Evolutionary conservation across 257 asterid species (phyloP), one percentile per base, ranked within the genome.

Genomic region (Agastache rugosa): DNA sequence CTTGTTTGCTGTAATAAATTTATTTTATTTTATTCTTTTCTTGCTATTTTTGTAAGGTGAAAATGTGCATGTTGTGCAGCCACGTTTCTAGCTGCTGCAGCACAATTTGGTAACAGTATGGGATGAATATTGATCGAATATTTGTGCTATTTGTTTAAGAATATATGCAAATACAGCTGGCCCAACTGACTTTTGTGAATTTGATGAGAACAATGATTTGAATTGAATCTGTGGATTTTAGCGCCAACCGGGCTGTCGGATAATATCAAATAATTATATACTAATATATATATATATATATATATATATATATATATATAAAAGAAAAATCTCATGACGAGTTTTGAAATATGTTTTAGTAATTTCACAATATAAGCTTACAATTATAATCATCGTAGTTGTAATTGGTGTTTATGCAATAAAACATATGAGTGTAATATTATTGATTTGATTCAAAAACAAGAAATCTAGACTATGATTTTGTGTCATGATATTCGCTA

Each of bases 61-160:
- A 66, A 69, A 37, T 75, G 84, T 83, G 84, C 74, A 34, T 76
- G 19, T 45, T 56, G 63, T 63, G 45, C 23, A 61, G 78, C 84
- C 87, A 83, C 84, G 84, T 83, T 74, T 22, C 19, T 64, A 11
- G 25, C 17, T 5, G 58, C 62, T 42, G 20, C 14, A 70, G 54
- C 78, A 83, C 86, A 83, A 76, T 59, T 75, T 42, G n/a, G 64
- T 47, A 15, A 19, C 55, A 34, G 27, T 25, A 5, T 25, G 67
- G 55, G 27, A 37, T 64, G 45, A 51, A 19, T 22, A 62, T 47
- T 23, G 55, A 20, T 25, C 55, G 45, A 51, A 19, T 22, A 62
- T 47, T 23, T 60, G 45, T 56, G 29, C 54, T 35, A 25, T n/a
- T 47, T 37, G 11, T 62, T 62, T 5, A 31, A 31, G 37, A 31